Evolutionary conservation across 208 protist species (phyloP).

Genomic region (Crithidia thermophila): DNA sequence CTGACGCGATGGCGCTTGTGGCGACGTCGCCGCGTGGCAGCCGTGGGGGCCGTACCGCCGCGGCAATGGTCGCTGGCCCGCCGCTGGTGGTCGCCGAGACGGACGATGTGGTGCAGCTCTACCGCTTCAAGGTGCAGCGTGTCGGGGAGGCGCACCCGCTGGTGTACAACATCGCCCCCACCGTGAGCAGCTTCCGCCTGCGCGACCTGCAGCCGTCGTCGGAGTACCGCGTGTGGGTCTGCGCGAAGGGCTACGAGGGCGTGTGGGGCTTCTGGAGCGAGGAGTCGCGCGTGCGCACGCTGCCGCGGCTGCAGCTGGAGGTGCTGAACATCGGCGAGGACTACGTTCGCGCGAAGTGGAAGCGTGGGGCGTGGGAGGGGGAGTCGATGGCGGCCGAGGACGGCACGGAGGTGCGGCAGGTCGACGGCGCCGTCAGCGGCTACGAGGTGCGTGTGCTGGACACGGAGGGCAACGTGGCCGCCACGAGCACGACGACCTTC

Average conservation of each 20-base stretch:
- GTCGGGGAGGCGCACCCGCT: constrained; percentile 54
- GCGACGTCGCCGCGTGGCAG: background rate
- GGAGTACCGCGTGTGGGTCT: constrained; percentile 92
- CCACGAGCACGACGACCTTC: constrained; percentile 58
- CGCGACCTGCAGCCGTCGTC: constrained; percentile 78
- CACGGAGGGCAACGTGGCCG: constrained; percentile 48
- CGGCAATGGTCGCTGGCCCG: background rate
- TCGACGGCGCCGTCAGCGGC: constrained; percentile 87
- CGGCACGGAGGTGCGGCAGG: constrained; percentile 59
- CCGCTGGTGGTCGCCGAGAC: constrained; percentile 52
- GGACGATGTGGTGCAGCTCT: constrained; percentile 84
- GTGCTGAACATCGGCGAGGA: constrained; percentile 87
- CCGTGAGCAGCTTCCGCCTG: constrained; percentile 82
- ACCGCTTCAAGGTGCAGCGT: constrained; percentile 86
- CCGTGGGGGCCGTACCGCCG: background rate
- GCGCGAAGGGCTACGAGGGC: constrained; percentile 82
- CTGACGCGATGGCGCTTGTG: background rate
- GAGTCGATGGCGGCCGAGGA: constrained; percentile 28
- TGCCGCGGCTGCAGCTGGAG: constrained; percentile 84
- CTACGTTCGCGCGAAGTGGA: constrained; percentile 88
- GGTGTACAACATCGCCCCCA: constrained; percentile 87
- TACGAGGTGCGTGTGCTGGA: constrained; percentile 88
- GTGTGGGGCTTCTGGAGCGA: constrained; percentile 93
- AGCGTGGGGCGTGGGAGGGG: constrained; percentile 75
- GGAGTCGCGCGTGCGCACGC: constrained; percentile 87